Evolutionary conservation across 2,329 filamentous ascomycete species (phyloP), one percentile per base, ranked within the genome.

Genomic region (Xylaria sp.): DNA sequence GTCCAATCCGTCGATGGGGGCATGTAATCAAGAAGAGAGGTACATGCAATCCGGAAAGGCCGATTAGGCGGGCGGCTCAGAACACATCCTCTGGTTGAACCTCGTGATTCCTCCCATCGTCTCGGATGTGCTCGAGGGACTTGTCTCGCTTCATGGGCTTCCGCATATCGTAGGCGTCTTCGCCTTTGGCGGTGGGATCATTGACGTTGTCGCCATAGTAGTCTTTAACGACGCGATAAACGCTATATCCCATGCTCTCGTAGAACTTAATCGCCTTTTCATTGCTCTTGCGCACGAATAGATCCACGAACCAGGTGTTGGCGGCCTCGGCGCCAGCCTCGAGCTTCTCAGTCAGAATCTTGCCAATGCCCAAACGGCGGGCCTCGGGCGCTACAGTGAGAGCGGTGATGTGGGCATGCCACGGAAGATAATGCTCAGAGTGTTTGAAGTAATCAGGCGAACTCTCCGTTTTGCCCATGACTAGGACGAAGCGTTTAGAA

Each of bases 391-490:
- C 91, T 21, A 99, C 93, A 0, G 96, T 98, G 60, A 99, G 85
- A 42, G 95, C 96, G 4, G 96, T 99, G 78, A 99, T 97, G 81
- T 99, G 96, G 21, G 94, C 95, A 82, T 99, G 96, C 93, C 94
- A 98, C n/a, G 95, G 95, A n/a, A 97, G 91, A 82, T 97, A 97
- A 82, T 98, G 94, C 76, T 91, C 86, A 58, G 93, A 96, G 76
- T 89, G 89, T 68, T 89, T 86, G 79, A 92, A 88, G 61, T 90
- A 89, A 53, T 92, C 85, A 17, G 92, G 91, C 63, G 93, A 97
- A 71, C 93, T 90, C 84, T 98, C 95, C 69, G 97, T 88, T 83
- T 99, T 99, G 78, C 95, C 96, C 88, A 99, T 97, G 78, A 99
- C 94, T 97, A 72, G 61, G 69, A 56, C 61, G 27, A 53, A 53